Percentiles rank a stretch among this genome's conserved stretches.
These are phyloP conservation scores for Aspergillus pseudotamarii DNA, from an alignment of 2,329 filamentous ascomycete genomes.

Conservation along the genomic window DNA sequence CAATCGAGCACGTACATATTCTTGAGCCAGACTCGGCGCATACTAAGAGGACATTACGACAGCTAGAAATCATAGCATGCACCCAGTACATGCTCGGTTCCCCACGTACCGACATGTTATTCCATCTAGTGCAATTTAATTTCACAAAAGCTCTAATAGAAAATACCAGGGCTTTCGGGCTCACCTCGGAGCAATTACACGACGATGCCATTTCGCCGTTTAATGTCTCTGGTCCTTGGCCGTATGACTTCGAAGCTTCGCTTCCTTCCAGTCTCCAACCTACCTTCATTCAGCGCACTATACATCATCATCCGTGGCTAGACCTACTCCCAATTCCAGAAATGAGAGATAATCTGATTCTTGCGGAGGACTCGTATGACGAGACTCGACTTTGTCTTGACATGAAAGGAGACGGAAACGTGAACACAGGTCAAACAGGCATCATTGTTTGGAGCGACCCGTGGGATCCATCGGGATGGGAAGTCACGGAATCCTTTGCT, in stretches of 20 bases:
- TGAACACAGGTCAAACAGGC: background rate
- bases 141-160: conserved; percentile 19
- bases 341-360: conserved; percentile 27
- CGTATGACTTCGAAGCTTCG: background rate
- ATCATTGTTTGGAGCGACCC: conserved; percentile 42
- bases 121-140: conserved; percentile 22
- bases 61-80: conserved; percentile 3
- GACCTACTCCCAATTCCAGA: conserved; percentile 26
- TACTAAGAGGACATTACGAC: background rate
- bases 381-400: conserved; percentile 20
- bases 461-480: conserved; percentile 46
- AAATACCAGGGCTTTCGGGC: conserved; percentile 16
- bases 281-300: conserved; percentile 22
- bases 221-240: conserved; percentile 14
- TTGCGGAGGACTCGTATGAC: conserved; percentile 17
- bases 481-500: conserved; percentile 46
- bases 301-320: conserved; percentile 29
- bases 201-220: conserved; percentile 25
- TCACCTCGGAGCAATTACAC: conserved; percentile 11
- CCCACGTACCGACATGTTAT: conserved; percentile 20
- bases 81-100: conserved; percentile 12
- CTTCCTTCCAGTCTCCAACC: conserved; percentile 23
- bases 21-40: background rate
- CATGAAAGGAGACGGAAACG: conserved; percentile 6
- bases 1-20: conserved; percentile 6